phyloP scores from a whole-genome alignment of 306 rosid species.

The Datisca glomerata region DNA sequence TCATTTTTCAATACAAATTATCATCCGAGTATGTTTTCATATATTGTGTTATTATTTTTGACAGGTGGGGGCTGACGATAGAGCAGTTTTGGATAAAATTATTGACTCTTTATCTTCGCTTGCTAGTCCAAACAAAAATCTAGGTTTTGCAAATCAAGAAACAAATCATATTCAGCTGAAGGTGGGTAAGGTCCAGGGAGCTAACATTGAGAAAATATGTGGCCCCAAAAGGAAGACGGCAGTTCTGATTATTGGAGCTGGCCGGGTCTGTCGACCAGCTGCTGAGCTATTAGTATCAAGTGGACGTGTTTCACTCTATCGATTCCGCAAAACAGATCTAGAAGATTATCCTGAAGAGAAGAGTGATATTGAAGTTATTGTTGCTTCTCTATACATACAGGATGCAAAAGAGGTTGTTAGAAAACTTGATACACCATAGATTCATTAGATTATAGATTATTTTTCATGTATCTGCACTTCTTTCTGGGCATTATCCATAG shows the following conservation, averaged over 20 bases:
- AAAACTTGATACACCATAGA: not conserved
- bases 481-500: too few species aligned
- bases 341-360: slow-evolving; percentile 48
- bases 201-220: slow-evolving; percentile 26
- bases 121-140: slow-evolving; percentile 42
- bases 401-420: slow-evolving; percentile 81
- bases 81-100: slow-evolving; percentile 49
- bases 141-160: slow-evolving; percentile 23
- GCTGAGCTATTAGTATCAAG: slow-evolving; percentile 61
- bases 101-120: slow-evolving; percentile 68
- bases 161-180: slow-evolving; percentile 40
- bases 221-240: slow-evolving; percentile 36
- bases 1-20: too few species aligned
- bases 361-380: slow-evolving; percentile 62
- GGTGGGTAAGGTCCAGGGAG: slow-evolving; percentile 54
- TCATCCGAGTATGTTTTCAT: too few species aligned
- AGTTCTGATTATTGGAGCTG: slow-evolving; percentile 90
- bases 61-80: slow-evolving; percentile 86
- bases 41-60: slow-evolving; percentile 24
- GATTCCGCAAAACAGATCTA: slow-evolving; percentile 30
- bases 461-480: too few species aligned
- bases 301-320: slow-evolving; percentile 34
- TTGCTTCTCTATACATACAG: slow-evolving; percentile 78
- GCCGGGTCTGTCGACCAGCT: slow-evolving; percentile 92
- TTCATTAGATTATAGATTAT: too few species aligned